Conservation (phyloP, 208 protist genomes). For the Leishmania braziliensis region DNA sequence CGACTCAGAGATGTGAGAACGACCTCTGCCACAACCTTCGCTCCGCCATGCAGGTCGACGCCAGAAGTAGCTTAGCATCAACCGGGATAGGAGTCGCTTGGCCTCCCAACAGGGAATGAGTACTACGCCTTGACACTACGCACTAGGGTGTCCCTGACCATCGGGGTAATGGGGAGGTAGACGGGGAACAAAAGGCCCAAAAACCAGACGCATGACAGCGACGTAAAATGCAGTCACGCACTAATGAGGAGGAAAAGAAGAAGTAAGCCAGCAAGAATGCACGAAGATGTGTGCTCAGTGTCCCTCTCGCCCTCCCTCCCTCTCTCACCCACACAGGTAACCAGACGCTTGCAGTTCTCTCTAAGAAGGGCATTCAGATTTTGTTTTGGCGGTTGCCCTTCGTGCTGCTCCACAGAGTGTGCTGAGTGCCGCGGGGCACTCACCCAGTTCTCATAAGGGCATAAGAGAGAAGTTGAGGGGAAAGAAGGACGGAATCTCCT, state of each 20-base stretch:
- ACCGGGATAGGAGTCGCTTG: no score
- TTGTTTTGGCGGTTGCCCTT: not conserved
- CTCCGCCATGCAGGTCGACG: no score
- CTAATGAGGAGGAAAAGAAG: not conserved
- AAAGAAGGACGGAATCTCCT: not conserved
- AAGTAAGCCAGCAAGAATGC: not conserved
- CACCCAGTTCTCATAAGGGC: not conserved
- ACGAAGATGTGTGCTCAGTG: not conserved
- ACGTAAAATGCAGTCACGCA: not conserved
- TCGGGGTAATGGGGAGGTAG: not conserved
- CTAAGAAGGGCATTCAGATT: not conserved
- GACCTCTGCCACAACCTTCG: not conserved
- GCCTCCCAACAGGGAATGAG: not conserved
- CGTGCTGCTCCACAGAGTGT: not conserved
- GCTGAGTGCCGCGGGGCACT: not conserved
- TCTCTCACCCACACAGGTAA: not conserved
- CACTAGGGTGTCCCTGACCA: not conserved
- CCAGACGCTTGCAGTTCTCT: not conserved
- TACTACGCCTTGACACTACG: not conserved
- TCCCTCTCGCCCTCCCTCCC: not conserved
- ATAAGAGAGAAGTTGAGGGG: not conserved
- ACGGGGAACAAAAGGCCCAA: not conserved
- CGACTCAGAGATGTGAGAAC: not conserved
- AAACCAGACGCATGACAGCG: not conserved
- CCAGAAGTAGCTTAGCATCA: no score